These are phyloP conservation scores for Candida easanensis DNA, from an alignment of 805 yeast species.

Conservation along the genomic window DNA sequence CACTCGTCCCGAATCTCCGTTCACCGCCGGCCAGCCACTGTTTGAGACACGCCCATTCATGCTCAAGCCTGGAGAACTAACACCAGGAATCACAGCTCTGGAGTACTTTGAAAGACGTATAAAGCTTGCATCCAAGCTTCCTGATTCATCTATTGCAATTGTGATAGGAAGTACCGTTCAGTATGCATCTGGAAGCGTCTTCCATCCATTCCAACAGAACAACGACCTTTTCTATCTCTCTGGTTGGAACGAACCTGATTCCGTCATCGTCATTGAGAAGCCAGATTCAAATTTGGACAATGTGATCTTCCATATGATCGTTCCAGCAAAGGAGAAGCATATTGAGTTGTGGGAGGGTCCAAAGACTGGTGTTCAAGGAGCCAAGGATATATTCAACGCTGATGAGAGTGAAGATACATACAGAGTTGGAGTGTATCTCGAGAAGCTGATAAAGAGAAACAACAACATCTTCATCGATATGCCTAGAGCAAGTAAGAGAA, in stretches of 20 bases:
- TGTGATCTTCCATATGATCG: slow-evolving; percentile 70
- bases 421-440: slow-evolving; percentile 40
- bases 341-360: slow-evolving; percentile 95
- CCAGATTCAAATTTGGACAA: slow-evolving; percentile 50
- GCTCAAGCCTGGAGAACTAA: slow-evolving; percentile 71
- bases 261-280: slow-evolving; percentile 66
- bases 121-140: slow-evolving; percentile 53
- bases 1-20: slow-evolving; percentile 23
- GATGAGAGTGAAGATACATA: slow-evolving; percentile 62
- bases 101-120: slow-evolving; percentile 78
- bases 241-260: slow-evolving; percentile 91
- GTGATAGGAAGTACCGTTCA: slow-evolving; percentile 70
- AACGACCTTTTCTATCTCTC: slow-evolving; percentile 83
- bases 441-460: slow-evolving; percentile 45
- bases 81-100: slow-evolving; percentile 81
- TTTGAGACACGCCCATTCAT: slow-evolving; percentile 80
- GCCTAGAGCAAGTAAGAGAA: slow-evolving; percentile 25
- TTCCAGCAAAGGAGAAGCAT: slow-evolving; percentile 74
- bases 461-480: slow-evolving; percentile 56
- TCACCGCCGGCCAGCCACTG: slow-evolving; percentile 79
- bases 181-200: slow-evolving; percentile 87
- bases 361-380: slow-evolving; percentile 84
- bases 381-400: slow-evolving; percentile 80
- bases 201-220: slow-evolving; percentile 89
- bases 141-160: slow-evolving; percentile 66